Evolutionary conservation across 208 protist species (phyloP), one percentile per base, ranked within the genome.

Genomic region (Strigomonas galati): DNA sequence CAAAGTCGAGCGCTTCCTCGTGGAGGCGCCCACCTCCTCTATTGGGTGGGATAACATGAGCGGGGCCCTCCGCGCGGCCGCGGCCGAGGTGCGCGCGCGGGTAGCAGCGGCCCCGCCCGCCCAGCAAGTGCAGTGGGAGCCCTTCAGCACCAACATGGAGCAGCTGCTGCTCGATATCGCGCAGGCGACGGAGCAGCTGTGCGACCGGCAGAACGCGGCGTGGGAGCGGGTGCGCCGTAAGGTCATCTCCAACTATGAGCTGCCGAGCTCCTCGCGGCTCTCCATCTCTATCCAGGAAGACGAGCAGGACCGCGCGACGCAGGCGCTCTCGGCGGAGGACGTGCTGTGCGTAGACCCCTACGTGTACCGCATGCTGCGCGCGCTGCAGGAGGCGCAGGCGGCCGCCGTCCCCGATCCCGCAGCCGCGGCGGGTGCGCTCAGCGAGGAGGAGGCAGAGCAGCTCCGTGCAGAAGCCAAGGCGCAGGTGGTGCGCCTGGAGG

Each of bases 21-120:
- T 62, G 30, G 56, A 62, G 56, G 56, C 56, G 28, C 56, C 56
- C 5, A 24, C 56, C 31, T 62, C 56, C 56, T 48, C 56, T 10
- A 43, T 35, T 17, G 31, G 30, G 5, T 62, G 56, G 56, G 56
- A 62, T n/a, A 35, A 2, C 56, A 3, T 62, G 30, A 27, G 30
- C 14, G 56, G 10, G 15, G 21, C 56, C 32, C 32, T 62, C 9
- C 9, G 31, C n/a, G 56, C 10, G 14, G 56, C 30, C 31, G 30
- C 24, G 26, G 23, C 56, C 30, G 30, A 43, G n/a, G 30, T 62
- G 56, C 30, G 46, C 30, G 56, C 31, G 56, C 56, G 14, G 2
- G 30, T 35, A 6, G 17, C 62, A 1, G 46, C 49, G 48, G 51
- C 48, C 48, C 24, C 24, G 62, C 21, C 30, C 53, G 53, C 10